Evolutionary conservation across 192 early-diverging fungal genomes (phyloP), one percentile per base, ranked within the genome.

Genomic region (Coemansia guatemalensis): DNA sequence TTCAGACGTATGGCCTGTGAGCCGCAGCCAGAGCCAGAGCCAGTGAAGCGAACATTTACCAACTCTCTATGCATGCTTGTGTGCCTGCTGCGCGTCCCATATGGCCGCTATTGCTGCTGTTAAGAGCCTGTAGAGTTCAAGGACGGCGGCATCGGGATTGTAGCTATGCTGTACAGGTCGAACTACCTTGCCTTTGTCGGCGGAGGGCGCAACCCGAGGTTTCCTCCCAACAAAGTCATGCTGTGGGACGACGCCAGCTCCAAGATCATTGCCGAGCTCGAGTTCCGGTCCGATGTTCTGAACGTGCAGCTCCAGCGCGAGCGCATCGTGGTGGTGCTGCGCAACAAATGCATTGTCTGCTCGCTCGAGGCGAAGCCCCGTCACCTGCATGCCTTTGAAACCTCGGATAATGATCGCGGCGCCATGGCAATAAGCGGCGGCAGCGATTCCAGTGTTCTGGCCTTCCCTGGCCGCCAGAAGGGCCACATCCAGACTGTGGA

Each of bases 161-260:
- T 92, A 8, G 89, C 91, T 56, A 92, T 94, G 92, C 82, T 94
- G 7, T 89, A 89, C 67, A 82, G 91, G 6, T 89, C 89, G 58
- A 95, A 96, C 68, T 93, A 89, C 66, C 80, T 95, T 32, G 93
- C 90, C 0, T 82, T 94, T 53, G 93, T 95, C 12, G 93, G 90
- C 26, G 90, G 90, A 2, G 92, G 92, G 12, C 84, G 87, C 58
- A 89, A 92, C 60, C 93, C 94, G 48, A 84, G 85, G 66, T 92
- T 90, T 55, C 88, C 91, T n/a, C 91, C 91, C 8, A 93, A 91
- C 75, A 89, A 89, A 52, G 93, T 93, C 14, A 86, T 91, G 48
- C 86, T 96, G 52, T 96, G 91, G 85, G 95, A 96, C 60, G 92
- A 92, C 60, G 82, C 84, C 8, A 88, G 85, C 68, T 83, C 81